Evolutionary conservation across 371 early-diverging fungal genomes (phyloP), one percentile per base, ranked within the genome.

Genomic region (Amoeboaphelidium occidentale): DNA sequence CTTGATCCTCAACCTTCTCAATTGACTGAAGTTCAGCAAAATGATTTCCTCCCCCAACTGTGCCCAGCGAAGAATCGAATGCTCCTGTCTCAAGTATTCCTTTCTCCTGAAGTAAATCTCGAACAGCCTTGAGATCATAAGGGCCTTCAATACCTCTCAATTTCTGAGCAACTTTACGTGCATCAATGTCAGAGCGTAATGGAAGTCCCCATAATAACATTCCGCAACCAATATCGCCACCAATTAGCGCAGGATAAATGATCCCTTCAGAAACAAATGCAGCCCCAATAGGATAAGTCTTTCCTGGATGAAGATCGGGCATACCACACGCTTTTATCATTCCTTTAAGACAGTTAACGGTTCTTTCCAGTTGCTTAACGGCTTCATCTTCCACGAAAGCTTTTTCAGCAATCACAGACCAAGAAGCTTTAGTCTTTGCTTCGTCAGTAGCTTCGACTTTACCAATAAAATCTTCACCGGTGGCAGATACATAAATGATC

Each of bases 161-260:
- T 58, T 51, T 46, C 56, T 51, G 45, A 14, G 17, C 17, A 17
- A 52, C 53, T 39, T 58, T 56, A 53, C 61, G 53, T 23, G 57
- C 59, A 22, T 53, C 50, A 42, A 54, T 53, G 12, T 46, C 41
- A 24, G 56, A 55, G 2, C 57, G 51, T 4, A 55, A 46, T 2
- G 58, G 49, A 1, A 67, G 61, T 42, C 49, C 53, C 53, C 57
- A 66, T 0, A 70, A 61, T 0, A 63, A 53, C 71, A 71, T 71
- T 43, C 71, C 71, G 51, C 71, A 71, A 51, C 72, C 72, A 50
- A 71, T 68, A 39, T 71, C 72, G 17, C 66, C 60, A 26, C 72
- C 72, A 48, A 72, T 65, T 45, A 72, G 47, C 28, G 64, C 66
- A 14, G 72, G 71, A 48, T 66, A 68, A 26, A 70, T 56, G 39